These are phyloP conservation scores for Aspergillus proliferans DNA, from an alignment of 2,329 filamentous ascomycete genomes.

Conservation along the genomic window DNA sequence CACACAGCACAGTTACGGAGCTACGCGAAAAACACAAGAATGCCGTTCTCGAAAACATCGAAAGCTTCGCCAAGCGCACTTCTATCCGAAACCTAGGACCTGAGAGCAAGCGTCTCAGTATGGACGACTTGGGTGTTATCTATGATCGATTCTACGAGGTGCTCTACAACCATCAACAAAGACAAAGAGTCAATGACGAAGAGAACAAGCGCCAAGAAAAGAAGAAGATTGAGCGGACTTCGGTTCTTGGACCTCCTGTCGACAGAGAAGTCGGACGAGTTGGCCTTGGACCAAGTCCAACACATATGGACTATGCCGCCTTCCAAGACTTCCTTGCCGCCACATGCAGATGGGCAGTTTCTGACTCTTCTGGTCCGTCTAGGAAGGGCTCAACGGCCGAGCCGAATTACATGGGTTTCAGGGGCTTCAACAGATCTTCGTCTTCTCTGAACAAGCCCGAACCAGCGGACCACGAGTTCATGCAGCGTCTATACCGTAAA, in stretches of 20 bases:
- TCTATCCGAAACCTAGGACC: slow-evolving; percentile 92
- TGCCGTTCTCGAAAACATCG: slow-evolving; percentile 88
- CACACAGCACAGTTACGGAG: slow-evolving; percentile 84
- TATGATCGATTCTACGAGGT: slow-evolving; percentile 94
- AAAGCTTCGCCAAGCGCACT: slow-evolving; percentile 93
- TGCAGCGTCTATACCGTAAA: slow-evolving; percentile 75
- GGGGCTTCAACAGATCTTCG: slow-evolving; percentile 43
- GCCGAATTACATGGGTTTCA: slow-evolving; percentile 51
- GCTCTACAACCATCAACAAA: slow-evolving; percentile 84
- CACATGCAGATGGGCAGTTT: slow-evolving; percentile 87
- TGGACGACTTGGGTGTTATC: slow-evolving; percentile 78
- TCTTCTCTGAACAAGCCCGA: slow-evolving; percentile 57
- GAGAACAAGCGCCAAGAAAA: slow-evolving; percentile 60
- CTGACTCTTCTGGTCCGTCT: slow-evolving; percentile 67
- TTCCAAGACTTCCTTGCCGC: slow-evolving; percentile 90
- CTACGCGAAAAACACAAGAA: slow-evolving; percentile 89
- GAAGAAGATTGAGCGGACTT: slow-evolving; percentile 44
- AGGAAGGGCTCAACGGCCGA: slow-evolving; percentile 43
- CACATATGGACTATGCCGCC: slow-evolving; percentile 93
- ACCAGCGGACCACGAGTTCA: slow-evolving; percentile 90
- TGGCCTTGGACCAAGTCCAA: slow-evolving; percentile 80
- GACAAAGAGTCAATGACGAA: slow-evolving; percentile 71
- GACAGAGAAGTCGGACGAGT: slow-evolving; percentile 77
- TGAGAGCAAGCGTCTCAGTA: slow-evolving; percentile 83
- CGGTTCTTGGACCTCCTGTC: slow-evolving; percentile 40